Base-by-base conservation (phyloP, 2,329 filamentous ascomycete genomes). In the Botryotinia convoluta region DNA sequence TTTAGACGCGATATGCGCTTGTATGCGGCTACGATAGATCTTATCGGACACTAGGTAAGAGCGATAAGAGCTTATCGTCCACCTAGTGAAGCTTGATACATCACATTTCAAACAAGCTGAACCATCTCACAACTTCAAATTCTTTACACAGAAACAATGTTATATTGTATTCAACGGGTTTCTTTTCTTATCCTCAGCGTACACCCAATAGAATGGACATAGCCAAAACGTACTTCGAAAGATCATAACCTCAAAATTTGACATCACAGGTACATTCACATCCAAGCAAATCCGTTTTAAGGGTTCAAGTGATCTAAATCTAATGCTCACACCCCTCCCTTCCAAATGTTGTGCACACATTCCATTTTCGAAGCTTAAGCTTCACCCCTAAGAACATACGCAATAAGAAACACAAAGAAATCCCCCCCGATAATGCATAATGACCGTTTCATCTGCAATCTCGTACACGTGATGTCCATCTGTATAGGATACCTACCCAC, bases 371-470 rank as follows among this genome's bases (percentile, higher is more conserved):
- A 71, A 64, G 42, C 20, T n/a, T 32, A n/a, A 12, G 57, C 16
- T 20, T 22, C 67, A 69, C 37, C 32, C 51, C n/a, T 4, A 35
- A 22, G 8, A 20, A 51, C 14, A 51, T 29, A 12, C 64, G 39
- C 45, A 35, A 54, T n/a, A 10, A 67, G 22, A 39, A 39, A 10
- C n/a, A 18, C 20, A n/a, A 29, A 61, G 39, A 70, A 35, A 44
- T 44, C 29, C 16, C 54, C 54, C 59, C 71, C 62, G 71, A 69
- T 69, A 29, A 72, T 72, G 71, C 71, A 72, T 32, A 68, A 45
- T 20, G 54, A 48, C 71, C 71, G 71, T 72, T 72, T 61, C 62
- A 69, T 69, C 64, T 72, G 71, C 63, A 45, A 69, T 61, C 60
- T 61, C 39, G 16, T 69, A 63, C 69, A 71, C 54, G 70, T 54